Evolutionary conservation across 2,329 filamentous ascomycete species (phyloP).

Genomic region (Xylariales sp.): DNA sequence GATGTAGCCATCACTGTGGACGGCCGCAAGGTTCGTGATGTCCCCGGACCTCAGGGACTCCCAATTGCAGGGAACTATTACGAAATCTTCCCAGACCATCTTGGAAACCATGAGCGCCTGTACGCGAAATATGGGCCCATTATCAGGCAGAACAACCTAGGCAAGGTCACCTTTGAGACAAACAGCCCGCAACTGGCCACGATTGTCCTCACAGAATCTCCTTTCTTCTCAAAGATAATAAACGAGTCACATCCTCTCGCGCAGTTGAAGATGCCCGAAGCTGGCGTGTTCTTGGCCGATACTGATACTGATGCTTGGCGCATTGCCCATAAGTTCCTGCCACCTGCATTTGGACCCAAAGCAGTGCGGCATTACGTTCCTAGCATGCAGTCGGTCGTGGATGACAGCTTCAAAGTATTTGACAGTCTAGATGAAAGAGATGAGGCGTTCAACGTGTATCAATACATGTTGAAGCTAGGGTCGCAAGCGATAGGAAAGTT

Average conservation of each 20-base stretch:
- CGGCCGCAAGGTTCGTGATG: constrained; percentile 39
- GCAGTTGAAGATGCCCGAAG: constrained; percentile 35
- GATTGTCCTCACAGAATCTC: constrained; percentile 41
- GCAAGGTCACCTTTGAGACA: constrained; percentile 42
- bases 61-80: constrained; percentile 48
- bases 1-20: constrained; percentile 28
- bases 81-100: constrained; percentile 51
- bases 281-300: constrained; percentile 42
- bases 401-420: constrained; percentile 45
- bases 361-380: constrained; percentile 57
- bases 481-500: constrained; percentile 39
- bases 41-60: constrained; percentile 44
- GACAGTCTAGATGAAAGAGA: constrained; percentile 43
- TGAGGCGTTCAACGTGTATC: constrained; percentile 43
- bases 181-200: constrained; percentile 42
- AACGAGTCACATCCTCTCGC: constrained; percentile 42
- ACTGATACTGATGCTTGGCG: constrained; percentile 47
- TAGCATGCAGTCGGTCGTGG: constrained; percentile 50
- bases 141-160: constrained; percentile 47
- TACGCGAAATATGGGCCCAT: constrained; percentile 48
- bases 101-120: constrained; percentile 51
- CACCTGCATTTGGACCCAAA: constrained; percentile 53
- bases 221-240: constrained; percentile 50
- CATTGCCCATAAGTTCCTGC: constrained; percentile 56
- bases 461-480: constrained; percentile 44